A percentile compares a stretch with the other conserved stretches of the same genome.
Conservation (phyloP, 495 filamentous ascomycete species). For the Staphylotrichum longicolle region DNA sequence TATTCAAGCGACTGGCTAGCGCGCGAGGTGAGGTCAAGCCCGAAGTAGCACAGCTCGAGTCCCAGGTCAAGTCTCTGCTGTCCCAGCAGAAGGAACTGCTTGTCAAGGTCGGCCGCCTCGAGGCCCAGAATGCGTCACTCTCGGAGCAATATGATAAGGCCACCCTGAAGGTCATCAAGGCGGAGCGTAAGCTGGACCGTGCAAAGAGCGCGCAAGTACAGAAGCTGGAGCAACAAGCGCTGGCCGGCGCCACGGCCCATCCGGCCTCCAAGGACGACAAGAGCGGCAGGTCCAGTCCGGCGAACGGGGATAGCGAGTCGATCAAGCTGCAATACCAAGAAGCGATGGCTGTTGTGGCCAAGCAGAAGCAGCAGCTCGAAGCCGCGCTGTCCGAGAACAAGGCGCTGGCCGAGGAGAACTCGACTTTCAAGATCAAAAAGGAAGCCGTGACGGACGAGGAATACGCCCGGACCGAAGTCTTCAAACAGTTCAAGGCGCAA, state of each 20-base stretch:
- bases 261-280: constrained; percentile 54
- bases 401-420: constrained; percentile 72
- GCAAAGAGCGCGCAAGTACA: constrained; percentile 82
- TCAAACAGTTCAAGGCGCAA: constrained; percentile 84
- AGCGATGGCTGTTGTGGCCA: constrained; percentile 66
- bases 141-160: constrained; percentile 81
- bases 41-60: constrained; percentile 69
- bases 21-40: constrained; percentile 51
- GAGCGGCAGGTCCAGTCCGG: constrained; percentile 53
- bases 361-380: constrained; percentile 84
- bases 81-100: constrained; percentile 77
- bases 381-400: constrained; percentile 76
- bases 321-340: constrained; percentile 61
- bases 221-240: constrained; percentile 86
- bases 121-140: constrained; percentile 76
- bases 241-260: constrained; percentile 56
- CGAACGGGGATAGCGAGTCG: constrained; percentile 62
- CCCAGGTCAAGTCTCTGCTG: constrained; percentile 67
- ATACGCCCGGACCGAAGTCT: constrained; percentile 85
- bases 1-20: constrained; percentile 43
- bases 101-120: constrained; percentile 70
- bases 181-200: constrained; percentile 89
- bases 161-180: constrained; percentile 86
- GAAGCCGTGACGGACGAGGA: constrained; percentile 85
- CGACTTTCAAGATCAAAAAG: constrained; percentile 53